phyloP scores from a whole-genome alignment of 805 yeast species.

The Wickerhamiella lipophila region DNA sequence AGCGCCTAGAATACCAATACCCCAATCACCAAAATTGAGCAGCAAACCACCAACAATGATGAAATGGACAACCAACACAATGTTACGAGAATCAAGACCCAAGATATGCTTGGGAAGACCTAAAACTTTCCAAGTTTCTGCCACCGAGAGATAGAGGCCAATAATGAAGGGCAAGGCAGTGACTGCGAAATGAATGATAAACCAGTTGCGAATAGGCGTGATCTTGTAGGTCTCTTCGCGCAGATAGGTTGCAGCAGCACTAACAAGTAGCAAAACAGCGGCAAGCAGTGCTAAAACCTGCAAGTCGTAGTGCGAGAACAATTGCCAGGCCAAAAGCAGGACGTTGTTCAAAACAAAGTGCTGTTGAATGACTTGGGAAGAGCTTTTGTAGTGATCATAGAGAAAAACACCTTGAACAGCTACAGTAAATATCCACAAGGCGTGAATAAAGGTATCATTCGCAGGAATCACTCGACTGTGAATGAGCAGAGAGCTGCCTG shows the following conservation, averaged over 20 bases:
- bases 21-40: slow-evolving; percentile 55
- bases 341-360: slow-evolving; percentile 55
- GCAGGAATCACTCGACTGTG: not conserved
- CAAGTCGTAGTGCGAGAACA: slow-evolving; percentile 45
- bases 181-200: slow-evolving; percentile 52
- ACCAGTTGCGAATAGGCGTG: slow-evolving; percentile 40
- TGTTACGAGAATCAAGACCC: slow-evolving; percentile 58
- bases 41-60: slow-evolving; percentile 48
- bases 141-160: slow-evolving; percentile 58
- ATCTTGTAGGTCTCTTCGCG: slow-evolving; percentile 47
- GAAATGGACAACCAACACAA: slow-evolving; percentile 66
- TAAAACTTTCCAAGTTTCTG: slow-evolving; percentile 65
- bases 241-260: slow-evolving; percentile 43
- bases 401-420: slow-evolving; percentile 37
- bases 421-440: slow-evolving; percentile 48
- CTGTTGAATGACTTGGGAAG: slow-evolving; percentile 33
- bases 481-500: not conserved
- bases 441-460: slow-evolving; percentile 22
- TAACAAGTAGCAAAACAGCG: slow-evolving; percentile 45
- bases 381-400: slow-evolving; percentile 21
- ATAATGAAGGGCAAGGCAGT: slow-evolving; percentile 66
- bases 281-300: slow-evolving; percentile 46
- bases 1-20: slow-evolving; percentile 47
- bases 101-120: slow-evolving; percentile 46
- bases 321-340: slow-evolving; percentile 48